Base-by-base conservation (phyloP, 2,329 filamentous ascomycete species). In the Hymenoscyphus repandus region DNA sequence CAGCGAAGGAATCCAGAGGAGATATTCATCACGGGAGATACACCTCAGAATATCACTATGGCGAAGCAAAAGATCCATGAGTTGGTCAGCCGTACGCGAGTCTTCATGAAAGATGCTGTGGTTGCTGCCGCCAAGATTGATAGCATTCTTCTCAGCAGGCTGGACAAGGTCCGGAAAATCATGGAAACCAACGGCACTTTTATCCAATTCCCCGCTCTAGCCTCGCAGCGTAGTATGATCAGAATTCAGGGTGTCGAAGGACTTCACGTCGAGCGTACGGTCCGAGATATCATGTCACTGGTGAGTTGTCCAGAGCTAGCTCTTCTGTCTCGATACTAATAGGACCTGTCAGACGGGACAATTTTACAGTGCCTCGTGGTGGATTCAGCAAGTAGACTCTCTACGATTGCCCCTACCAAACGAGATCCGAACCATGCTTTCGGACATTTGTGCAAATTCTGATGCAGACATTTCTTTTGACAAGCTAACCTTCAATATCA, bases 361-460 rank as follows among this genome's bases (percentile, higher is more conserved):
- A 72, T 99, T 97, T 69, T 99, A 99, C 72, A 93, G 90, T 66
- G 91, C 91, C 18, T 90, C 89, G 10, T 99, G 93, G 92, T 95
- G 90, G 79, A 86, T 96, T 59, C 86, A 90, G 65, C 84, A 89
- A 63, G 79, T 84, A 12, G 88, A 93, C 54, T 75, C 82, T 57
- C 69, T 78, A 62, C 72, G 77, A 63, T 64, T 80, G 64, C 75
- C 86, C 55, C 84, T 72, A 6, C 72, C 79, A 37, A 73, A 76
- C 42, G 90, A 97, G 55, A 83, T 96, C 54, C 83, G 89, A 52
- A 80, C 83, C n/a, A 95, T 97, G 84, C 79, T 99, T 12, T 87
- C 88, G 13, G 91, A 97, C 63, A 95, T 99, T 55, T 97, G 91
- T 68, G 90, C 91, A 66, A 96, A 95, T 67, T 96, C 92, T 2